Evolutionary conservation across 2,329 filamentous ascomycete species (phyloP).

Genomic region (Colletotrichum sojae): DNA sequence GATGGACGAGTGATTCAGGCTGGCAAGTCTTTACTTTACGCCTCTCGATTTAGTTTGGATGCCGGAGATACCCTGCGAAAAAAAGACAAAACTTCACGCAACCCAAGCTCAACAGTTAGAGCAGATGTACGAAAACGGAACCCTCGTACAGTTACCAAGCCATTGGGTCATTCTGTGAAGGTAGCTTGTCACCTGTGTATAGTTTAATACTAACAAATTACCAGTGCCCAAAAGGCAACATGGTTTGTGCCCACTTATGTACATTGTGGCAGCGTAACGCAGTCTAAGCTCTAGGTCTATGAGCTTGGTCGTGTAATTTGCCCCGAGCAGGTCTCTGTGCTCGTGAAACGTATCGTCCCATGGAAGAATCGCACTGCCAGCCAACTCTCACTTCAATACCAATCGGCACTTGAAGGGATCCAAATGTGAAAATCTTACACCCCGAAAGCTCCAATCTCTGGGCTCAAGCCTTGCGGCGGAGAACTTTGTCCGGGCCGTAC

Average conservation of each 20-base stretch:
- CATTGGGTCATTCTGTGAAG: no score
- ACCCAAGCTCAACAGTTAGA: no score
- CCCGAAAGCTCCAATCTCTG: background rate
- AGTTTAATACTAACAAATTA: no score
- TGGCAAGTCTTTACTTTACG: background rate
- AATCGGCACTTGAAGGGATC: no score
- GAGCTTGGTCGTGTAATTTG: conserved; percentile 10
- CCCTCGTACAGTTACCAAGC: no score
- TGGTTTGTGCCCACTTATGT: background rate
- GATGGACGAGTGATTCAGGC: conserved; percentile 81
- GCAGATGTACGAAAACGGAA: no score
- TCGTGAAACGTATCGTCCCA: background rate
- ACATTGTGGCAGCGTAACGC: background rate
- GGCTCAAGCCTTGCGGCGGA: conserved; percentile 56
- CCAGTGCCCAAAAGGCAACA: no score
- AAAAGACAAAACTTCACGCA: no score
- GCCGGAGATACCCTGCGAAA: no score
- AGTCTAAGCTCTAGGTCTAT: conserved; percentile 23
- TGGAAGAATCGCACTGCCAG: background rate
- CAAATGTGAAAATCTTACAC: no score
- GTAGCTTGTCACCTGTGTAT: no score
- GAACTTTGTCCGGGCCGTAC: conserved; percentile 69
- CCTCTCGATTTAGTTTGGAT: no score
- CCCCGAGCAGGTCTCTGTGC: background rate
- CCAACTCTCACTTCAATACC: background rate